Evolutionary conservation across 78 protist genomes (phyloP).

Genomic region (Salpingoeca rosetta): DNA sequence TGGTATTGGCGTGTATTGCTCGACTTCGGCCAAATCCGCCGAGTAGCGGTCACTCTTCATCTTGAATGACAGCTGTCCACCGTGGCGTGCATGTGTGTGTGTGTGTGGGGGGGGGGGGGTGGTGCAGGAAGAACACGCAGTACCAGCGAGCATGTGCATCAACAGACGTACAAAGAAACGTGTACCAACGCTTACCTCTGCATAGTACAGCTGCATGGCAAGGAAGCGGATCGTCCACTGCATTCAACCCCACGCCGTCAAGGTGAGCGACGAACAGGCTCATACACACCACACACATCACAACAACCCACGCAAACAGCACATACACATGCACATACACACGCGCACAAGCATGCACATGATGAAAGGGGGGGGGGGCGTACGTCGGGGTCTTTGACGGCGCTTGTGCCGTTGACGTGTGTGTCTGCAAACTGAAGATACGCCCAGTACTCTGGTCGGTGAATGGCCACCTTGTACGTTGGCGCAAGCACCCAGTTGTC

Average conservation of each 20-base stretch:
- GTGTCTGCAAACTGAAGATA: slow-evolving; percentile 15
- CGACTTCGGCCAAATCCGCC: too few relatives aligned
- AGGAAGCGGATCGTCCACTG: not conserved
- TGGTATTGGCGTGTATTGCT: too few relatives aligned
- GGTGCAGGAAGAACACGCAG: too few relatives aligned
- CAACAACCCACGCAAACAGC: not conserved
- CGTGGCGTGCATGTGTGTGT: too few relatives aligned
- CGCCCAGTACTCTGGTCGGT: slow-evolving; percentile 11
- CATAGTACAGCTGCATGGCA: not conserved
- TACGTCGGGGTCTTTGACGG: not conserved
- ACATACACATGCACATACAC: not conserved
- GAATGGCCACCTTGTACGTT: not conserved
- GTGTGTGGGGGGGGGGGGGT: too few relatives aligned
- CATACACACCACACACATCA: not conserved
- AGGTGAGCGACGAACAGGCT: not conserved
- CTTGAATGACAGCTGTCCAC: too few relatives aligned
- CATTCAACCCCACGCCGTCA: not conserved
- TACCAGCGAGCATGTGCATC: too few relatives aligned
- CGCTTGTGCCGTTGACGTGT: not conserved
- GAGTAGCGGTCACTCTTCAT: too few relatives aligned
- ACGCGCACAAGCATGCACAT: not conserved
- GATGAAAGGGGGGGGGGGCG: not conserved
- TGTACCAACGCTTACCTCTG: not conserved
- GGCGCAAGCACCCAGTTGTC: slow-evolving; percentile 37
- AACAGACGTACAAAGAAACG: not conserved